These are phyloP conservation scores for Arabis alpina DNA, from an alignment of 345 rosid species.

Conservation along the genomic window DNA sequence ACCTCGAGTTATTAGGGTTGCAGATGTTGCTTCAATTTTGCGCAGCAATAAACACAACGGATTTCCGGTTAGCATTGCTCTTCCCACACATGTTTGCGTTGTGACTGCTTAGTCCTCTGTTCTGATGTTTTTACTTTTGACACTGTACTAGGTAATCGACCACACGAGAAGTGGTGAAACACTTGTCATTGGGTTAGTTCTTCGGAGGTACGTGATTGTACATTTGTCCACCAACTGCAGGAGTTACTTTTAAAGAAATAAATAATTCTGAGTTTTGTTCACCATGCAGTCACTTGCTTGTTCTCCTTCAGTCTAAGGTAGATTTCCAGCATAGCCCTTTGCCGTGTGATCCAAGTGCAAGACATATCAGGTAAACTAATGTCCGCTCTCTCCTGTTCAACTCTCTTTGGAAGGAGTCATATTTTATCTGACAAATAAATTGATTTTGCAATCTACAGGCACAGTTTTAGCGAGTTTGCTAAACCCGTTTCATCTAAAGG, in stretches of 20 bases:
- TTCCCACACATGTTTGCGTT: background rate
- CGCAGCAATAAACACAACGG: slow-evolving; percentile 89
- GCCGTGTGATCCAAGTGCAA: slow-evolving; percentile 67
- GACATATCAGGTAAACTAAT: slow-evolving; percentile 55
- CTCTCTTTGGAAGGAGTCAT: slow-evolving; percentile 12
- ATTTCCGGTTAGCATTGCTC: slow-evolving; percentile 69
- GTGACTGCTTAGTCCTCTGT: slow-evolving; percentile 17
- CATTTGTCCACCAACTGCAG: slow-evolving; percentile 14
- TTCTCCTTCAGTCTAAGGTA: slow-evolving; percentile 91
- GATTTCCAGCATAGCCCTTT: slow-evolving; percentile 98
- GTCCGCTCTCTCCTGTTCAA: slow-evolving; percentile 2
- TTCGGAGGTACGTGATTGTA: slow-evolving; percentile 71
- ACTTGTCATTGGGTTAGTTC: slow-evolving; percentile 86
- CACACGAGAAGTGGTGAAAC: slow-evolving; percentile 90
- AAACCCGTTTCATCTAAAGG: slow-evolving; percentile 97
- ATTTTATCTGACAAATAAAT: slow-evolving; percentile 15
- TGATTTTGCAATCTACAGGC: slow-evolving; percentile 56
- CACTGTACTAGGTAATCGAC: slow-evolving; percentile 71
- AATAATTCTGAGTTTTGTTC: slow-evolving; percentile 32
- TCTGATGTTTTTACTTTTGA: slow-evolving; percentile 17
- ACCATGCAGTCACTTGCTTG: slow-evolving; percentile 83
- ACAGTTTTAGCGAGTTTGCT: slow-evolving; percentile 83
- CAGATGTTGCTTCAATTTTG: slow-evolving; percentile 82
- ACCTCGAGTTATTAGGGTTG: slow-evolving; percentile 86
- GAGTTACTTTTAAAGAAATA: background rate